Percentiles rank a stretch among this genome's conserved stretches.
These are phyloP conservation scores for Flaveria floridana DNA, from an alignment of 140 eudicot genomes.

Conservation along the genomic window DNA sequence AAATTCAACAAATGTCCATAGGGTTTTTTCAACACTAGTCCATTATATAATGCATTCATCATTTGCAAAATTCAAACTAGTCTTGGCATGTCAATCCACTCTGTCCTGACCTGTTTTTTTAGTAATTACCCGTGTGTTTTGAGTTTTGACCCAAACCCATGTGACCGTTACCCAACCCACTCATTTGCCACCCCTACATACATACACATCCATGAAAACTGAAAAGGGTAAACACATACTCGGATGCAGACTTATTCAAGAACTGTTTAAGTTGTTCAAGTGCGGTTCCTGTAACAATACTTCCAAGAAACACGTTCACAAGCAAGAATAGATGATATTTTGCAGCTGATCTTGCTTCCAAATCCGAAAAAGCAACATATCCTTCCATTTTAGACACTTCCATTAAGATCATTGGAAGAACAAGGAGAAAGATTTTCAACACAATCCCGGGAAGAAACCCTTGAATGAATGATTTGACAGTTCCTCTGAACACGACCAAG, in stretches of 20 bases:
- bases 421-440: slow-evolving; percentile 70
- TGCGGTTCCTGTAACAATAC: slow-evolving; percentile 85
- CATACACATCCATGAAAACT: not conserved
- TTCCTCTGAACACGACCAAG: slow-evolving; percentile 37
- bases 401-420: slow-evolving; percentile 85
- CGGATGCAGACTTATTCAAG: slow-evolving; percentile 61
- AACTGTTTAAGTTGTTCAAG: slow-evolving; percentile 75
- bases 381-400: slow-evolving; percentile 89
- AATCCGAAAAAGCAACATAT: slow-evolving; percentile 55
- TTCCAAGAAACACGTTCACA: slow-evolving; percentile 88
- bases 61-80: not conserved
- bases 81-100: not conserved
- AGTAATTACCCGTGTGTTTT: not conserved
- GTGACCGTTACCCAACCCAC: not conserved
- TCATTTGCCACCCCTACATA: not conserved
- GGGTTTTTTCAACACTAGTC: not conserved
- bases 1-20: not conserved
- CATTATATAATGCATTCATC: not conserved
- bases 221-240: slow-evolving; percentile 47
- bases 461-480: slow-evolving; percentile 62
- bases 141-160: not conserved
- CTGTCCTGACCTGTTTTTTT: not conserved
- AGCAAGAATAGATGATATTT: slow-evolving; percentile 73
- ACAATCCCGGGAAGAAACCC: slow-evolving; percentile 93
- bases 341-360: slow-evolving; percentile 80